Conservation (phyloP, 2,329 filamentous ascomycete genomes). For the Fusarium protoensiforme region DNA sequence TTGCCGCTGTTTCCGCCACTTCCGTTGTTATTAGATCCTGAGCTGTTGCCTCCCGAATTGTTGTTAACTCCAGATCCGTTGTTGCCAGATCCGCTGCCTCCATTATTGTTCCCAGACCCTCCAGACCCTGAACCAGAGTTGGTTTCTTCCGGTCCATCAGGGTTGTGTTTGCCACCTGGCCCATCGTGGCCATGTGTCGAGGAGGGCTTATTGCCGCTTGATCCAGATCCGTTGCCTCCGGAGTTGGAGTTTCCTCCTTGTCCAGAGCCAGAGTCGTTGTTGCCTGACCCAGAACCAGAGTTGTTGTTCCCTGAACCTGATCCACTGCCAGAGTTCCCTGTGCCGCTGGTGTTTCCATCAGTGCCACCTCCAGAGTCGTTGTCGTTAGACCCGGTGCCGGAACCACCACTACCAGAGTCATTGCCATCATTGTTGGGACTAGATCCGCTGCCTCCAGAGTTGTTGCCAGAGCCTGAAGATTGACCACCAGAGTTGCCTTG, state of each 20-base stretch:
- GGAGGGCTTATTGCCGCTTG: background rate
- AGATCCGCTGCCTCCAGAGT: background rate
- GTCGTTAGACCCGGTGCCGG: background rate
- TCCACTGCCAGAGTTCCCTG: background rate
- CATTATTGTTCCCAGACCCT: background rate
- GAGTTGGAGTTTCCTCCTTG: background rate
- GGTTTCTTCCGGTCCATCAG: background rate
- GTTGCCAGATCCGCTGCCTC: background rate
- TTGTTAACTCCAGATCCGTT: background rate
- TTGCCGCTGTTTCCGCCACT: background rate
- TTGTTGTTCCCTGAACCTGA: background rate
- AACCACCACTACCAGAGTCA: background rate
- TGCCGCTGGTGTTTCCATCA: background rate
- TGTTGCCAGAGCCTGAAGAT: background rate
- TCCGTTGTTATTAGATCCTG: background rate
- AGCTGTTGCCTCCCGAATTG: background rate
- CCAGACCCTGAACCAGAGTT: background rate
- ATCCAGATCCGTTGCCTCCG: background rate
- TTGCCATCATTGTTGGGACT: background rate
- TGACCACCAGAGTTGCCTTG: background rate
- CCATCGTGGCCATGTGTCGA: background rate
- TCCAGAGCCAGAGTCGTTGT: background rate
- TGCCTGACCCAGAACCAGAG: background rate
- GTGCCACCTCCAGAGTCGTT: background rate
- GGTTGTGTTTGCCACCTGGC: background rate